Evolutionary conservation across 106 monocot genomes (phyloP).

Genomic region (Dendrobium chrysotoxum): DNA sequence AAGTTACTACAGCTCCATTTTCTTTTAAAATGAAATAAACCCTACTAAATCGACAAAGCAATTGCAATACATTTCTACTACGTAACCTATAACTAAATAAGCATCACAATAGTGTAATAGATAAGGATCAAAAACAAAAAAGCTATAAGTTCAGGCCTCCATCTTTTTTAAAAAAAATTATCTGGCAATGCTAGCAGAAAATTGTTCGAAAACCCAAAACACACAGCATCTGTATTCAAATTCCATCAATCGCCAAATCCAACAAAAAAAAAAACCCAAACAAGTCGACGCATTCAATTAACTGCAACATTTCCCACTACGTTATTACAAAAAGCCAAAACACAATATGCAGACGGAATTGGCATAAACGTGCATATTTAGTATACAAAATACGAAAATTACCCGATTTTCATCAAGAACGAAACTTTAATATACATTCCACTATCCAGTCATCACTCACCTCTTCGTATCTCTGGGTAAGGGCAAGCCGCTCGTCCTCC

Average conservation of each 20-base stretch:
- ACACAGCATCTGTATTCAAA: neutral
- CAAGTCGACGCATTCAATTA: too few relatives aligned
- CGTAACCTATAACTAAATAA: neutral
- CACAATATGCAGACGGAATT: too few relatives aligned
- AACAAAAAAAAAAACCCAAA: too few relatives aligned
- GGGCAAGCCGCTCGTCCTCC: slow-evolving; percentile 71
- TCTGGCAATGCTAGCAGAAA: neutral
- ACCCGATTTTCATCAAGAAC: too few relatives aligned
- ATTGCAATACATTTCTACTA: neutral
- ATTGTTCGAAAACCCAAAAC: neutral
- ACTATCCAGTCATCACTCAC: slow-evolving; percentile 14
- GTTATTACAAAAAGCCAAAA: too few relatives aligned
- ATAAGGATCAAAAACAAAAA: neutral
- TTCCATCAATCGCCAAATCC: too few relatives aligned
- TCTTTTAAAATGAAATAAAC: neutral
- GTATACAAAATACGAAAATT: too few relatives aligned
- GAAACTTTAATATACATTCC: too few relatives aligned
- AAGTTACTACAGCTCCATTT: neutral
- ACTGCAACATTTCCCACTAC: too few relatives aligned
- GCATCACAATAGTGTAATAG: neutral
- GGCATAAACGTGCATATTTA: too few relatives aligned
- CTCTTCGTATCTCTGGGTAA: slow-evolving; percentile 89
- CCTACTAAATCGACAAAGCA: neutral
- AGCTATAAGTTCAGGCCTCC: neutral
- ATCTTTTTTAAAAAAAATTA: neutral